Base-by-base conservation (phyloP, 345 rosid species). In the Citrus glauca region DNA sequence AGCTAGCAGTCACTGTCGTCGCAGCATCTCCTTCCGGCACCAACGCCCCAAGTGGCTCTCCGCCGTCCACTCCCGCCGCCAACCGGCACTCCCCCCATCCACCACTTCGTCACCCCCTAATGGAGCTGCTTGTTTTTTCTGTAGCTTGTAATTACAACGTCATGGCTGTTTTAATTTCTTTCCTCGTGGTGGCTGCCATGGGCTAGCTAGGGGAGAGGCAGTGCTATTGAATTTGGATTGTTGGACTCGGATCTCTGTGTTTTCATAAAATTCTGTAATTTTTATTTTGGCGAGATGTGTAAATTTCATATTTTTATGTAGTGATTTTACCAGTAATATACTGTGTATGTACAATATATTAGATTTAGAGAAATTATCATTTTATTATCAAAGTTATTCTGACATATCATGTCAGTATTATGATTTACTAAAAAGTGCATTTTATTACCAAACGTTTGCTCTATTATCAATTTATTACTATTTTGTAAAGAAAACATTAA, bases 191-290 rank as follows among this genome's bases (percentile, higher is more conserved):
- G 59, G 82, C 73, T 25, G 35, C 62, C 27, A 57, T 71, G 83
- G 77, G 82, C 86, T 86, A 90, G 82, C 86, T 85, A 89, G 92
- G 86, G 81, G 37, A 84, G 94, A 89, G 91, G 88, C 91, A 85
- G 92, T 89, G 94, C 94, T 76, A 5, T 74, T 69, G 17, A 27
- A 17, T 50, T 69, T 2, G 37, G 62, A 13, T 60, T 17, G 13
- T 74, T 64, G 62, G 13, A 30, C 17, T 50, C 27, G 25, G 68
- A 45, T 45, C 17, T 45, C 17, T 7, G 19, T 19, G 20, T 69
- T 63, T 24, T 48, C 64, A 33, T 40, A 9, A 22, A 55, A 7
- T 60, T 69, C 56, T 33, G 66, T 55, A 37, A 32, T 25, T 66
- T 45, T 62, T 50, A 25, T 28, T 42, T 57, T 63, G 42, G 77